Base-by-base conservation (phyloP, 2,329 filamentous ascomycete genomes). In the Davidsoniella virescens region DNA sequence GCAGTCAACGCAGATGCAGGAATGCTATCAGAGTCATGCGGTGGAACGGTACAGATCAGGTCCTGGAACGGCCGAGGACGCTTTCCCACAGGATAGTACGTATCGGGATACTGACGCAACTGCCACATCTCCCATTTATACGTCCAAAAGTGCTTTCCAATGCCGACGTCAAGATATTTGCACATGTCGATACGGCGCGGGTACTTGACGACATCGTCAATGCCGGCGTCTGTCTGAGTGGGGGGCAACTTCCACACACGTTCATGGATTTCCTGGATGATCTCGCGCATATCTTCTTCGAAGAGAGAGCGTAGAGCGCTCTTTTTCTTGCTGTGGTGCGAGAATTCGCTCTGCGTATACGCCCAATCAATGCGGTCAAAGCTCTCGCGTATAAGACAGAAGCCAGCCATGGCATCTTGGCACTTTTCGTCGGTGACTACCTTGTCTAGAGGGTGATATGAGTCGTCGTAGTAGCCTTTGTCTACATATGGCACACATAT, bases 401-500 rank as follows among this genome's bases (percentile, higher is more conserved):
- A 49, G 17, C 26, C 47, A 4, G 16, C 10, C 18, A 33, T 29
- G 10, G 40, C 47, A 2, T 26, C n/a, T 2, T 39, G 18, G n/a
- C 39, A 43, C 4, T 5, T 49, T 14, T 41, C 47, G 4, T 26
- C 40, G 8, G 23, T 33, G 29, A 44, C 43, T 23, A 17, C 29
- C 14, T 18, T 29, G 41, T 49, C 47, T 12, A 49, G 25, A 10
- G 47, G 47, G 33, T 49, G 47, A 33, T 44, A 49, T 14, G 38
- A 14, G 40, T 49, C 47, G 29, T 49, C 40, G 14, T 49, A 49
- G 14, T 25, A 18, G 25, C 47, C 47, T 7, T 16, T 9, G 4
- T 18, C n/a, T 7, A 18, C n/a, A 20, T 44, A 26, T 14, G 18
- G 23, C 17, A 43, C 18, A 23, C 37, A 26, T 33, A 44, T 49